Base-by-base conservation (phyloP, 2,329 filamentous ascomycete genomes). In the Diaporthe ilicicola region DNA sequence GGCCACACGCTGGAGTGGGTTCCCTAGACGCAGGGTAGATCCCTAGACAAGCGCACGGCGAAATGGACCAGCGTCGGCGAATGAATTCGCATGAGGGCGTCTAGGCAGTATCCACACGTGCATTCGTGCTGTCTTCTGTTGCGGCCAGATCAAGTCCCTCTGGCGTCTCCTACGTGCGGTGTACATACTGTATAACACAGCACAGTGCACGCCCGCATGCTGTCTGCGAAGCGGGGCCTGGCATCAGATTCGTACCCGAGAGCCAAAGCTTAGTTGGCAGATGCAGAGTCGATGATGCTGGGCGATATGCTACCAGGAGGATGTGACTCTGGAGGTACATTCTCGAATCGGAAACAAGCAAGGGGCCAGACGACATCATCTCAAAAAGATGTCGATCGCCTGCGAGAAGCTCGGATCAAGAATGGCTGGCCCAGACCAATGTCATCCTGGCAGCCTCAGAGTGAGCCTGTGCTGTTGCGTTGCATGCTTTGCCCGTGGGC, bases 11-110 rank as follows among this genome's bases (percentile, higher is more conserved):
- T 67, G 61, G 54, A 44, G 70, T 67, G 61, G 61, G 46, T 42
- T 67, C 59, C 29, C 37, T 64, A 37, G 67, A 67, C 48, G 70
- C 68, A 70, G 67, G 68, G 70, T 70, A 70, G 67, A 70, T 72
- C 67, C 53, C 61, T 69, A 61, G 59, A 51, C 53, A 44, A 70
- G 46, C 70, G 67, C 44, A 50, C 54, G 32, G 61, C 42, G 69
- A 69, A 61, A 68, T 42, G 65, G 54, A 46, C 65, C 70, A 69
- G 19, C 54, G 65, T 51, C 34, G 59, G 48, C 66, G 56, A 65
- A 59, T 71, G 50, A 56, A 37, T 34, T 19, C 50, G 32, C 54
- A 39, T 39, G 48, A 61, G 46, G 70, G 46, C 32, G 39, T 37
- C 24, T 59, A 3, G 46, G 22, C 19, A 42, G 44, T 66, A 37